phyloP scores from a whole-genome alignment of 768 basidiomycete species.

The Neoboletus subvelutipes region DNA sequence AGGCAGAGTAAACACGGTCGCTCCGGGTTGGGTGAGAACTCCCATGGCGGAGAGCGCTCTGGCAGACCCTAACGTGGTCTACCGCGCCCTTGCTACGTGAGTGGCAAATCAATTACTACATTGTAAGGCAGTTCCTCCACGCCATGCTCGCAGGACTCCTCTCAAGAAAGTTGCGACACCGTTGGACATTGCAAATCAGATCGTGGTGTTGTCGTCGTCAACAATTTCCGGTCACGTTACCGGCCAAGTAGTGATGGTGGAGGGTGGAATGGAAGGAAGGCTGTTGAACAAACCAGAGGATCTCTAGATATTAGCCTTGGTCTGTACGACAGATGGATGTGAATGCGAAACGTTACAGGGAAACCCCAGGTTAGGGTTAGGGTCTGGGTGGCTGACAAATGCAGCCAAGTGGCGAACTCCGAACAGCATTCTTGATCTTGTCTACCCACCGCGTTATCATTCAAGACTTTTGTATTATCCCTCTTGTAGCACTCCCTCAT shows the following conservation, averaged over 20 bases:
- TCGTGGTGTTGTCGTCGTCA: slow-evolving; percentile 59
- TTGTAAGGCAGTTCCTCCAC: not conserved
- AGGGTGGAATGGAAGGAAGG: slow-evolving; percentile 80
- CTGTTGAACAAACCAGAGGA: slow-evolving; percentile 45
- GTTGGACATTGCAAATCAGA: slow-evolving; percentile 62
- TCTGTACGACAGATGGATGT: not conserved
- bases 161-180: slow-evolving; percentile 67
- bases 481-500: not conserved
- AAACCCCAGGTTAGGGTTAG: slow-evolving; percentile 22
- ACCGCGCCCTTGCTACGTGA: slow-evolving; percentile 68
- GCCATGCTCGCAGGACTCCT: slow-evolving; percentile 49
- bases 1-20: slow-evolving; percentile 69
- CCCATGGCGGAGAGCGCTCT: slow-evolving; percentile 60
- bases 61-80: slow-evolving; percentile 51
- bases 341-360: not conserved
- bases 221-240: slow-evolving; percentile 67
- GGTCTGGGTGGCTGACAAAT: slow-evolving; percentile 27
- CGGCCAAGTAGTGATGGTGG: slow-evolving; percentile 68
- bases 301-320: slow-evolving; percentile 1
- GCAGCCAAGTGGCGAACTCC: not conserved
- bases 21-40: slow-evolving; percentile 68
- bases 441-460: not conserved
- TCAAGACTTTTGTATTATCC: not conserved
- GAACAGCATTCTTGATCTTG: slow-evolving; percentile 6
- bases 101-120: slow-evolving; percentile 15